Base-by-base conservation (phyloP, 2,329 filamentous ascomycete genomes). In the Sporothrix inflata region DNA sequence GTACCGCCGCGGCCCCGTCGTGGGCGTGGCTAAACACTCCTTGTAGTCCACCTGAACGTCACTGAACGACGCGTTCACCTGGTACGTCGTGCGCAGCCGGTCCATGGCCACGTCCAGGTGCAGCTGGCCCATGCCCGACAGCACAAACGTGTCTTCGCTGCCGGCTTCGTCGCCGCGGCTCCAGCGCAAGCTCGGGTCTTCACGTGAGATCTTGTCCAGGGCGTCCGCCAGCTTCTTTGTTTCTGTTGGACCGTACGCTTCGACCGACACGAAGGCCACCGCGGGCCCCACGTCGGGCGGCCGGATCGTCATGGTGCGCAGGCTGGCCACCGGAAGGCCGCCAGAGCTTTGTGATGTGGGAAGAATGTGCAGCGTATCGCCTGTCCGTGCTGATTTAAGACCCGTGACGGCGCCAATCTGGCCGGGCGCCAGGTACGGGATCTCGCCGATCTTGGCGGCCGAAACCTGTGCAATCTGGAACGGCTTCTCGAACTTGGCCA, bases 31-130 rank as follows among this genome's bases (percentile, higher is more conserved):
- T 11, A 96, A 84, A 65, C 90, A 91, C 82, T 99, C 96, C 71
- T 97, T 91, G 82, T 98, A 99, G 76, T 97, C 94, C 73, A 99
- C 97, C 77, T 97, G 93, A 74, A 99, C 97, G 70, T 90, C 91
- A 14, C 95, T 94, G 84, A 97, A 97, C 83, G 90, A 74, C 85
- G 94, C 86, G 89, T 97, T 80, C 85, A 87, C 94, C 80, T 96
- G 97, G 82, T 98, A 91, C 78, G 97, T 94, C 69, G 93, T 92
- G 75, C 96, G 90, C 11, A 99, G 88, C 57, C 94, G 89, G 80
- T 98, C 93, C 67, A 94, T 86, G 0, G 95, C 94, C 66, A 99
- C 96, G 77, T 99, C 96, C 0, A 99, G 86, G 81, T 99, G 96
- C 38, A 99, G 87, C 77, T 97, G 94, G 8, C 96, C 96, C 96